Conservation (phyloP, 2,329 filamentous ascomycete genomes). For the Aspergillus eucalypticola region DNA sequence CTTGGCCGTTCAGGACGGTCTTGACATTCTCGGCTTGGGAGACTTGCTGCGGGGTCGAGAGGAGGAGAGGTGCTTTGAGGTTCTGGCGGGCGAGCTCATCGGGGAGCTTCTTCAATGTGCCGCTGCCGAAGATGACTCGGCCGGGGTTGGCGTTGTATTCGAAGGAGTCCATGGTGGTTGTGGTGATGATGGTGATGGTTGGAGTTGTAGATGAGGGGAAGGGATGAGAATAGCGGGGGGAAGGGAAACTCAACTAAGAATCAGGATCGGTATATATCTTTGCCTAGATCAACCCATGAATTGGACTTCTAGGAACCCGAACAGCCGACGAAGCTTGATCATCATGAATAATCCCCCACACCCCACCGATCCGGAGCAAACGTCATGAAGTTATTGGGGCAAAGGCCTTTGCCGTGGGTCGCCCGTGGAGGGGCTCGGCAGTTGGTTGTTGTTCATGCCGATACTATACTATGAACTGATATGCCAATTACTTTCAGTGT, state of each 20-base stretch:
- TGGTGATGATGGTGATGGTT: background rate
- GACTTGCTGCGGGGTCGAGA: conserved; percentile 58
- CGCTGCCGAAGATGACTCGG: conserved; percentile 59
- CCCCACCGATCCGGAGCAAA: conserved; percentile 17
- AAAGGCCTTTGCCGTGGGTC: conserved; percentile 23
- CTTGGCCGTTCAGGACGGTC: conserved; percentile 46
- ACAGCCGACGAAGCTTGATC: conserved; percentile 20
- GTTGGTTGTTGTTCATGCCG: conserved; percentile 1
- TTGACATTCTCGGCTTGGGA: conserved; percentile 49
- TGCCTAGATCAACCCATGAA: background rate
- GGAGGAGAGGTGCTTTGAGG: conserved; percentile 53
- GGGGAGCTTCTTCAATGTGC: conserved; percentile 53
- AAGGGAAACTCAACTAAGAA: background rate
- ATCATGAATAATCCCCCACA: conserved; percentile 30
- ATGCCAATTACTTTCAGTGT: no score
- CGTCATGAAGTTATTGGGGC: conserved; percentile 19
- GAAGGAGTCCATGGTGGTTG: conserved; percentile 52
- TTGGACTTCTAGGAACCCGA: background rate
- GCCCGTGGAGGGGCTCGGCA: conserved; percentile 12
- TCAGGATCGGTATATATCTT: background rate
- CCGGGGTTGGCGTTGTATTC: conserved; percentile 57
- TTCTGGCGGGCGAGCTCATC: conserved; percentile 48
- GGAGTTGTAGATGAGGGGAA: background rate
- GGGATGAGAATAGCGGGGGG: background rate
- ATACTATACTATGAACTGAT: background rate